phyloP scores from a whole-genome alignment of 495 filamentous ascomycete genomes.

The Xanthoparmelia taractica region DNA sequence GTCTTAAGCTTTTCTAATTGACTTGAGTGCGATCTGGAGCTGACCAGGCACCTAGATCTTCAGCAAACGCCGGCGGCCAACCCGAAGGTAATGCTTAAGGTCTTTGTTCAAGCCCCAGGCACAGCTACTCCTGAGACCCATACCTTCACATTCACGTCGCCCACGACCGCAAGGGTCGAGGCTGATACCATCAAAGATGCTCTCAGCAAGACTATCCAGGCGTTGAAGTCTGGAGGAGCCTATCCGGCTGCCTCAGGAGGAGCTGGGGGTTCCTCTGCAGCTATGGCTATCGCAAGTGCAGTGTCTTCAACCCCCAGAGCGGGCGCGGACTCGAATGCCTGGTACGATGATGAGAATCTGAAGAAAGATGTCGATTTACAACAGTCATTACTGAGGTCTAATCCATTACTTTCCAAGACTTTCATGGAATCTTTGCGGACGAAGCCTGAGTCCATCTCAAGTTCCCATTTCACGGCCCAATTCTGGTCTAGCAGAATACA shows the following conservation, averaged over 20 bases:
- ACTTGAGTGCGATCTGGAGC: background rate
- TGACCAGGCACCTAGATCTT: slow-evolving; percentile 50
- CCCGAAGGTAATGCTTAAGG: slow-evolving; percentile 84
- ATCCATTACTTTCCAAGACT: slow-evolving; percentile 62
- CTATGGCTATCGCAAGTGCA: slow-evolving; percentile 54
- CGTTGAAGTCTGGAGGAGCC: slow-evolving; percentile 49
- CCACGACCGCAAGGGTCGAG: slow-evolving; percentile 65
- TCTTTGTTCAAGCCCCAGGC: slow-evolving; percentile 60
- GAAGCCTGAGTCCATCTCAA: slow-evolving; percentile 72
- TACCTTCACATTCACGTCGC: slow-evolving; percentile 79
- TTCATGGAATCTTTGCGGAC: slow-evolving; percentile 71
- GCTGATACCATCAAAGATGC: slow-evolving; percentile 75
- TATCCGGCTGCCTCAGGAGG: slow-evolving; percentile 36
- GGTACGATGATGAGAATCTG: slow-evolving; percentile 71
- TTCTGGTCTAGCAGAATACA: slow-evolving; percentile 88
- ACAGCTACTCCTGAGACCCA: slow-evolving; percentile 56
- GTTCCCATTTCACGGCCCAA: slow-evolving; percentile 70
- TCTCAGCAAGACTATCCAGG: slow-evolving; percentile 67
- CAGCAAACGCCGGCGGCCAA: slow-evolving; percentile 80
- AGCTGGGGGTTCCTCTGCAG: slow-evolving; percentile 40
- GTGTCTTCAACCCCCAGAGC: slow-evolving; percentile 32
- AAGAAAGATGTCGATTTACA: slow-evolving; percentile 71
- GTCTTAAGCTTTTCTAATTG: slow-evolving; percentile 28
- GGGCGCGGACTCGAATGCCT: slow-evolving; percentile 41
- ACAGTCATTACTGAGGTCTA: slow-evolving; percentile 71